Evolutionary conservation across 2,329 filamentous ascomycete species (phyloP).

Genomic region (Ambrosiella xylebori): DNA sequence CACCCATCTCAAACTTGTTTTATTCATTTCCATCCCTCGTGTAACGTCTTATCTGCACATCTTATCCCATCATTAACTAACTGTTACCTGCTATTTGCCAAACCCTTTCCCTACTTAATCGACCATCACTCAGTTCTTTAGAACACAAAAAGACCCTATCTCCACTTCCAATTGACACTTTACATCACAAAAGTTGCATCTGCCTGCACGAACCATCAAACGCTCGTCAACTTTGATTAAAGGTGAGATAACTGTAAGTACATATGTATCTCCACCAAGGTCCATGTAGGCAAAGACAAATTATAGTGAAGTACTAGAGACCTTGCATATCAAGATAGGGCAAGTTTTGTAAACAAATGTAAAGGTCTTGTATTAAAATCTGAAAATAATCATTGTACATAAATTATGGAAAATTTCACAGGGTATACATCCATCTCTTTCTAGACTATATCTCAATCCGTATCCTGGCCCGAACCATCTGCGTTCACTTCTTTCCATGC

Average conservation of each 20-base stretch:
- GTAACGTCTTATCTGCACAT: background rate
- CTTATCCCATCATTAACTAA: background rate
- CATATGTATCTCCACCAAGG: no score
- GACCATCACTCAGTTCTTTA: no score
- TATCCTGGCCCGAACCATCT: constrained; percentile 16
- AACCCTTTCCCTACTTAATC: background rate
- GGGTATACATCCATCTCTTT: no score
- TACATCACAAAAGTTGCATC: background rate
- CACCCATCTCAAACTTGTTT: background rate
- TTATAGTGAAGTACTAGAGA: no score
- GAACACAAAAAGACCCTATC: no score
- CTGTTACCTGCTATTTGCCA: background rate
- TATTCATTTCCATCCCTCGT: background rate
- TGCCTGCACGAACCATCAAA: background rate
- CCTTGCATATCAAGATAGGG: no score
- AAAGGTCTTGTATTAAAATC: no score
- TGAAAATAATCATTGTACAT: no score
- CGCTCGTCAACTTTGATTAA: background rate
- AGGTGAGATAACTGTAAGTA: no score
- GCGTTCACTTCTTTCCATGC: constrained; percentile 34
- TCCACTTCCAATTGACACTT: background rate
- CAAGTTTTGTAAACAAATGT: no score
- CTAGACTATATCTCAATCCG: background rate
- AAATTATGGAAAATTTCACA: no score
- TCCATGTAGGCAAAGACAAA: no score